Evolutionary conservation across 2,329 filamentous ascomycete genomes (phyloP), one percentile per base, ranked within the genome.

Genomic region (Phyllosticta citriasiana): DNA sequence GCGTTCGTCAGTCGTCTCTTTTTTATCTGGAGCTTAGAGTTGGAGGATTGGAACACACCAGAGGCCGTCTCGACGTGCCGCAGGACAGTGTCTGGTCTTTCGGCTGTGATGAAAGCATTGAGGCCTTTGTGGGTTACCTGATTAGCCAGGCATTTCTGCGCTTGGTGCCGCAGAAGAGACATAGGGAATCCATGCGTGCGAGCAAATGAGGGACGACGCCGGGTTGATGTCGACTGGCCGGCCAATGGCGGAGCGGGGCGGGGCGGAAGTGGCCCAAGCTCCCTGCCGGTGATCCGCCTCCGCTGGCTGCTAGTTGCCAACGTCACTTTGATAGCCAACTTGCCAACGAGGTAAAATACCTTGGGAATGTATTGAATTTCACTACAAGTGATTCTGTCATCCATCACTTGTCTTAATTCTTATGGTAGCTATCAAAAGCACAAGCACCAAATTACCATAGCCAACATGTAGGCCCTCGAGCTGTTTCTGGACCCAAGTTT

Each of bases 21-120:
- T 16, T 16, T 51, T 16, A 12, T 4, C 16, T 47, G 4, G 19
- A 25, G 16, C 10, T 27, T 55, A 47, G 33, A 50, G 26, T 52
- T 35, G 9, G 52, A 51, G 26, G 55, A 1, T 2, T 27, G 60
- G 25, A 57, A n/a, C 58, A 69, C 64, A 47, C 40, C 40, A n/a
- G 40, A 47, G 22, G 68, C 65, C 40, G 63, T 59, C 54, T 64
- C 51, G 53, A 67, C 67, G 25, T 65, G 65, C 7, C 66, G 58
- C 51, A 72, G 60, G 10, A 76, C 55, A 10, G 63, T 56, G 8
- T 66, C 64, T 24, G 63, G 59, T 10, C 68, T 64, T 57, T 66
- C 58, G 63, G 66, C 64, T 22, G 64, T 68, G 56, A 73, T 69
- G 65, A 76, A 76, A 58, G 73, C 73, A 69, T 76, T 77, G 65